A percentile compares a stretch with the other conserved stretches of the same genome.
phyloP scores from a whole-genome alignment of 768 basidiomycete genomes.

The Dictyophora rubrovolvata region DNA sequence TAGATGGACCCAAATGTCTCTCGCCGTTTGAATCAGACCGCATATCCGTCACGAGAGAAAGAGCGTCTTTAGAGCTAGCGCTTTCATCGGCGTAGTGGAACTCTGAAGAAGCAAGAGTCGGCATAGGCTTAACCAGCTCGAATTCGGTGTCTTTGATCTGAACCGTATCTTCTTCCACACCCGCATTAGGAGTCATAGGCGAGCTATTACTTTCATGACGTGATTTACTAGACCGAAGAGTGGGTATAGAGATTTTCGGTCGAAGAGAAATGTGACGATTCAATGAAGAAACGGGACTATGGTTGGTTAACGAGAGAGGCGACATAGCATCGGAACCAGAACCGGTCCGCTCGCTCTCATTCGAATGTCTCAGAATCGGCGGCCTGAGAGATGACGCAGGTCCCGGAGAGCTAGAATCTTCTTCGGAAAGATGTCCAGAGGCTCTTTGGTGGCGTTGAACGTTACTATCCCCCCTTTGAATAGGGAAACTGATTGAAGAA shows the following conservation, averaged over 20 bases:
- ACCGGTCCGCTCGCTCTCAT: conserved; percentile 16
- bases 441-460: not conserved
- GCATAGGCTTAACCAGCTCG: conserved; percentile 53
- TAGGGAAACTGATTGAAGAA: not conserved
- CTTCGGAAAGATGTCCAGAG: not conserved
- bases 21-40: conserved; percentile 10
- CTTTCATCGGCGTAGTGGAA: not conserved
- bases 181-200: conserved; percentile 17
- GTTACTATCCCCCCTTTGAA: not conserved
- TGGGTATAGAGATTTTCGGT: conserved; percentile 60
- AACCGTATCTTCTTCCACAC: conserved; percentile 42
- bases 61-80: not conserved
- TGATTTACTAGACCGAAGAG: conserved; percentile 37
- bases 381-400: conserved; percentile 2
- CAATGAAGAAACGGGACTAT: conserved; percentile 20
- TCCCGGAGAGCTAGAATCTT: not conserved
- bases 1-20: conserved; percentile 12
- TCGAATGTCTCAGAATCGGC: conserved; percentile 1
- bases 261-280: conserved; percentile 30
- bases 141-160: conserved; percentile 79
- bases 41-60: not conserved
- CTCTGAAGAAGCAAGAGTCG: not conserved
- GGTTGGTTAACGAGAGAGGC: conserved; percentile 32
- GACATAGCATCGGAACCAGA: conserved; percentile 28
- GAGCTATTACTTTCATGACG: conserved; percentile 19